Evolutionary conservation across 257 asterid species (phyloP), one percentile per base, ranked within the genome.

Genomic region (Leptodermis oblonga): DNA sequence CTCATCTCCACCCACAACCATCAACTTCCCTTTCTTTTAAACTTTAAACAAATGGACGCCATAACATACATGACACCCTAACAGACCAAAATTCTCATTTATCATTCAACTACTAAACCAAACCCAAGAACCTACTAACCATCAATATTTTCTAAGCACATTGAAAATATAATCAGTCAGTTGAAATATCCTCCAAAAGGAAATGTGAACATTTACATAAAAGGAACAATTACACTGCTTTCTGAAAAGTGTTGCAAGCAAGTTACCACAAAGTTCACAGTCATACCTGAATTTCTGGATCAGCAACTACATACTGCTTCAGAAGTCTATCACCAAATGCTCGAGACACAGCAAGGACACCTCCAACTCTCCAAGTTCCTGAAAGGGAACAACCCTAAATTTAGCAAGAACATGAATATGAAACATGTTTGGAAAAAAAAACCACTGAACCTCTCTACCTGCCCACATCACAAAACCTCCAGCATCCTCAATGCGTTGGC

Each of bases 401-500:
- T 42, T 33, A n/a, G 64, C 45, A 49, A 34, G 25, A 28, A 58
- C 18, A 51, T 23, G 11, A 30, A 4, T n/a, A 61, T 31, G 33
- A 36, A 33, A 36, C n/a, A 26, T 34, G 65, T 51, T 71, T 20
- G 12, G 63, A 31, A 46, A 15, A 34, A 55, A n/a, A 52, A 60
- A 68, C 7, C 14, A 25, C 18, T 61, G 58, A 34, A 52, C 5
- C 9, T 25, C 31, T 59, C 31, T 83, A 91, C 99, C 99, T 73
- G 99, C 99, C 99, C 99, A 93, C 99, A 93, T 93, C 51, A 93
- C 99, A 70, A 90, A 93, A n/a, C 99, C 99, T 53, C 99, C 99
- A 69, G 99, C 99, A 71, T 93, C 89, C 82, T 93, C 99, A 77
- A 93, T 93, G 28, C 99, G 86, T 60, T 82, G 95, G 39, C 98